These are phyloP conservation scores for Plantago ovata DNA, from an alignment of 257 asterid species.

Conservation along the genomic window DNA sequence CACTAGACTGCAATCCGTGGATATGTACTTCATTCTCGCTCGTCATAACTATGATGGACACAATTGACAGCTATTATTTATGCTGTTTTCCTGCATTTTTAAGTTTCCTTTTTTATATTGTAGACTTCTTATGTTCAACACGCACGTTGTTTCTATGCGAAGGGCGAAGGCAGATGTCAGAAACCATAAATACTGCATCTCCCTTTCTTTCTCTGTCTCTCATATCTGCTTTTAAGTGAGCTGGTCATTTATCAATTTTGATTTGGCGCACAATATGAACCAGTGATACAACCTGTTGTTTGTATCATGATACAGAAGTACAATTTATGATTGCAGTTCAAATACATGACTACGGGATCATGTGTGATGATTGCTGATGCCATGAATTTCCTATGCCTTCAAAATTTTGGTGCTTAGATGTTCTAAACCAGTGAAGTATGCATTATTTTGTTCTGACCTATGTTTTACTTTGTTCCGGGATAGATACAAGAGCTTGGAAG, in stretches of 20 bases:
- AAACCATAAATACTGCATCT: no score
- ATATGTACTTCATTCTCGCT: not conserved
- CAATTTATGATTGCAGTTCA: no score
- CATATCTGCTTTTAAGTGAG: no score
- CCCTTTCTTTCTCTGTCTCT: no score
- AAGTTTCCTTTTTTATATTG: not conserved
- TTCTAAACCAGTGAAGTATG: conserved; percentile 9
- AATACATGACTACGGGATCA: not conserved
- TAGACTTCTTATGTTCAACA: no score
- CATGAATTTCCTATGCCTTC: conserved; percentile 9
- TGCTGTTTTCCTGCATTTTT: not conserved
- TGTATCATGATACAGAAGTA: no score
- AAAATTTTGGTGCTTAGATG: conserved; percentile 4
- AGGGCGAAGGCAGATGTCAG: no score
- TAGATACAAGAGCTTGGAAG: conserved; percentile 58
- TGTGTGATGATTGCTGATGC: conserved; percentile 14
- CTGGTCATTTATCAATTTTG: no score
- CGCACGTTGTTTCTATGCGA: no score
- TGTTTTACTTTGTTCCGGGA: conserved; percentile 11
- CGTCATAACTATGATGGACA: not conserved
- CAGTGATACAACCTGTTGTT: no score
- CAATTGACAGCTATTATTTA: not conserved
- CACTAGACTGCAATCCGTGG: not conserved
- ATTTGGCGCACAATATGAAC: no score
- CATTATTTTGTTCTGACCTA: not conserved